A percentile compares a stretch with the other conserved stretches of the same genome.
phyloP scores from a whole-genome alignment of 1,139 yeast species.

The Blastobotrys petasosporus region DNA sequence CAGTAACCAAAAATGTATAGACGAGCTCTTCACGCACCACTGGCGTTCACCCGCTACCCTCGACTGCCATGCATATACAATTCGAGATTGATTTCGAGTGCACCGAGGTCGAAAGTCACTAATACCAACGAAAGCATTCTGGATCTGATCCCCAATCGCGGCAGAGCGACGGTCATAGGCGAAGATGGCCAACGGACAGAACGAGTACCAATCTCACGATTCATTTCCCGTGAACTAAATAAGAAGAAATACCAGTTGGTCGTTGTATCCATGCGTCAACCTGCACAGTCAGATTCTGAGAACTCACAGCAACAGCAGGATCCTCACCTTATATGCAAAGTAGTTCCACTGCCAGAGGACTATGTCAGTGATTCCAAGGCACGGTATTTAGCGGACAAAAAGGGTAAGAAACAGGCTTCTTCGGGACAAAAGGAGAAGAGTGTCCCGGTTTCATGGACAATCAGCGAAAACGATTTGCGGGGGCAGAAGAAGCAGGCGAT shows the following conservation, averaged over 20 bases:
- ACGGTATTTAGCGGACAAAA: conserved; percentile 16
- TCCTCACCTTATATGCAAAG: conserved; percentile 23
- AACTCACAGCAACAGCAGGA: conserved; percentile 13
- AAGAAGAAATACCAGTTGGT: conserved; percentile 16
- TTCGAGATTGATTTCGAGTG: not conserved
- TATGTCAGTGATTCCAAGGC: conserved; percentile 12
- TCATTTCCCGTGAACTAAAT: conserved; percentile 16
- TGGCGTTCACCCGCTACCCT: not conserved
- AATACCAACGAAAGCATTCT: conserved; percentile 19
- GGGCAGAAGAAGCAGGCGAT: conserved; percentile 35
- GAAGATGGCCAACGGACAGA: conserved; percentile 17
- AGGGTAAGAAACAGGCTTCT: conserved; percentile 19
- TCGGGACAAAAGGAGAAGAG: conserved; percentile 25
- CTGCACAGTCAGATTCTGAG: conserved; percentile 4
- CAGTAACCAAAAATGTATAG: too few relatives aligned
- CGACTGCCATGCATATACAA: not conserved
- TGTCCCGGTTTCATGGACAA: conserved; percentile 32
- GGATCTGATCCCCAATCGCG: conserved; percentile 23
- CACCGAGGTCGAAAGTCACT: conserved; percentile 1
- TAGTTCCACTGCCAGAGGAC: conserved; percentile 14
- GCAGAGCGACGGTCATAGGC: conserved; percentile 24
- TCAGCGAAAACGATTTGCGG: conserved; percentile 30
- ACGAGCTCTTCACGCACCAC: not conserved
- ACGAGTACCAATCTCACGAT: conserved; percentile 15
- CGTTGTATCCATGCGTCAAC: conserved; percentile 19